These are phyloP conservation scores for Platismatia glauca DNA, from an alignment of 495 filamentous ascomycete species.

Conservation along the genomic window DNA sequence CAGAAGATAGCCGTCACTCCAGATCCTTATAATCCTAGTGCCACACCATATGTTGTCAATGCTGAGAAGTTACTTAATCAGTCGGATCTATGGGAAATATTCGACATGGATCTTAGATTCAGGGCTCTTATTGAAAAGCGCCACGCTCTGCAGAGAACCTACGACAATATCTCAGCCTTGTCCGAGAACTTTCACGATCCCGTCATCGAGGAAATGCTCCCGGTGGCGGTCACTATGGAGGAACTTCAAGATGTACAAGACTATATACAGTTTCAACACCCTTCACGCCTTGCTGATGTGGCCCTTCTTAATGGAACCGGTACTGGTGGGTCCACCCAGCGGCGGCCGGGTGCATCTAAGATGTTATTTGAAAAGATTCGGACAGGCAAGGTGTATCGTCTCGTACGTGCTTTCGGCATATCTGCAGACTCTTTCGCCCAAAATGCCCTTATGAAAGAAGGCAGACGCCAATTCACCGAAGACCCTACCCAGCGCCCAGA, in stretches of 20 bases:
- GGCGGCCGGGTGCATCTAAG: constrained; percentile 66
- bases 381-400: constrained; percentile 62
- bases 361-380: constrained; percentile 77
- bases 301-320: constrained; percentile 46
- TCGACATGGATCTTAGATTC: constrained; percentile 92
- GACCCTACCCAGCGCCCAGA: constrained; percentile 68
- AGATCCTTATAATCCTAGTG: constrained; percentile 50
- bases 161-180: constrained; percentile 56
- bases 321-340: constrained; percentile 41
- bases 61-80: constrained; percentile 87
- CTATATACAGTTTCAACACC: constrained; percentile 92
- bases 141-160: constrained; percentile 66
- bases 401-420: constrained; percentile 87
- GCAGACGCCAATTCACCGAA: constrained; percentile 69
- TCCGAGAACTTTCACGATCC: constrained; percentile 45
- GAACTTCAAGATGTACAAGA: constrained; percentile 95
- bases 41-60: constrained; percentile 59
- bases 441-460: constrained; percentile 66
- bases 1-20: constrained; percentile 54
- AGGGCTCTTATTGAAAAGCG: constrained; percentile 83
- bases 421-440: constrained; percentile 77
- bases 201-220: constrained; percentile 72
- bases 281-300: constrained; percentile 69
- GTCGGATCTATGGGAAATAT: constrained; percentile 86
- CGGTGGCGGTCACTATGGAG: constrained; percentile 69